Evolutionary conservation across 331 rosid species (phyloP), one percentile per base, ranked within the genome.

Genomic region (Rhamnella rubrinervis): DNA sequence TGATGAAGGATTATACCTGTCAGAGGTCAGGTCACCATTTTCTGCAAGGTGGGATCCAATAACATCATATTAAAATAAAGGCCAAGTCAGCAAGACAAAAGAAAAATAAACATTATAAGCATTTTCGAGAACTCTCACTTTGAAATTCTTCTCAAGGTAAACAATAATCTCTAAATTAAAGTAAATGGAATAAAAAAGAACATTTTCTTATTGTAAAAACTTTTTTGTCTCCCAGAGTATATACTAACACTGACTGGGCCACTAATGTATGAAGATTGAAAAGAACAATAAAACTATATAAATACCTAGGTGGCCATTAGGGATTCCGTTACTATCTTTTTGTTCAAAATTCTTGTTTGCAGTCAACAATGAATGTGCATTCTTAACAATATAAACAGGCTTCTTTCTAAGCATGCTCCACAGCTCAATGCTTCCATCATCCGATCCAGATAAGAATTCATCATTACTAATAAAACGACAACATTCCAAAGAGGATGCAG

Each of bases 361-460:
- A 17, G 76, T 76, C 64, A 61, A 69, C 18, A 73, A 55, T 55
- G 89, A 70, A 60, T 95, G 98, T 76, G 97, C 97, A 81, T 95
- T 95, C 71, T 74, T 86, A 71, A 83, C 77, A 59, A 95, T 87
- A 73, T 75, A 78, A 80, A 72, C 73, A 37, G 98, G 98, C 86
- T 95, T 95, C 89, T 95, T 95, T 58, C 91, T 81, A 78, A 78
- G 38, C 28, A 71, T 59, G 41, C 65, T 76, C 98, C 98, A 95
- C 59, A 89, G 87, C 80, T 91, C 91, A 66, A 95, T 82, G 85
- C 90, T 91, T 63, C 98, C 98, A 70, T 91, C 93, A 75, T 83
- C 95, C 26, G 97, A 84, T 55, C 98, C 98, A 49, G 98, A 85
- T 71, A 95, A 80, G 76, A 88, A 81, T 62, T 91, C 96, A 7